These are phyloP conservation scores for Paulownia fortunei DNA, from an alignment of 257 asterid species.

Conservation along the genomic window DNA sequence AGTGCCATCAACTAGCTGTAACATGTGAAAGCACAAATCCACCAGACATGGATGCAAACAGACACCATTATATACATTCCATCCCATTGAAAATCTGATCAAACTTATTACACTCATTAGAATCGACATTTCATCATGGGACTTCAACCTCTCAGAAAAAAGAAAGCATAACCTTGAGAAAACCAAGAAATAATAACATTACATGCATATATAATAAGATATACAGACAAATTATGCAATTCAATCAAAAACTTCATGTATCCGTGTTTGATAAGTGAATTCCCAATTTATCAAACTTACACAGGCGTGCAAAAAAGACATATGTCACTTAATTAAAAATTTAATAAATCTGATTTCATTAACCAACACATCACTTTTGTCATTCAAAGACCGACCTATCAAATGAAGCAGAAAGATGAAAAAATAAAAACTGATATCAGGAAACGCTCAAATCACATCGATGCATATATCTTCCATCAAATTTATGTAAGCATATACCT, in stretches of 20 bases:
- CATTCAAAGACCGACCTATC: not conserved
- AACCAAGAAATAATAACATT: not conserved
- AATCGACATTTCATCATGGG: slow-evolving; percentile 9
- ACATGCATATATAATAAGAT: not conserved
- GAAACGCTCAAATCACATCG: slow-evolving; percentile 6
- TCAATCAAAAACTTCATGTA: slow-evolving; percentile 1
- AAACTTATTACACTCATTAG: not conserved
- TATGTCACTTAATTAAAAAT: not conserved
- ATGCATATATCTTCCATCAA: not conserved
- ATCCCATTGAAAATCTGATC: not conserved
- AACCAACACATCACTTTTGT: not conserved
- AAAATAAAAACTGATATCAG: not conserved
- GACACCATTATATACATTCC: not conserved
- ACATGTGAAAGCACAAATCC: slow-evolving; percentile 1
- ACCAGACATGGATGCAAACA: not conserved
- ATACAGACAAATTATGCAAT: not conserved
- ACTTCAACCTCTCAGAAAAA: slow-evolving; percentile 10
- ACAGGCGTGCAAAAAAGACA: not conserved
- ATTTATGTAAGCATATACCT: slow-evolving; percentile 42
- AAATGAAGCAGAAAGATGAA: not conserved
- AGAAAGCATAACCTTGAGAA: not conserved
- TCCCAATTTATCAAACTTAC: not conserved
- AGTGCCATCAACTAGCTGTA: not conserved
- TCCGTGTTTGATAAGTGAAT: not conserved
- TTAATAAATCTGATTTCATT: not conserved